phyloP scores from a whole-genome alignment of 768 basidiomycete species.

The Leccinum incarnatum region DNA sequence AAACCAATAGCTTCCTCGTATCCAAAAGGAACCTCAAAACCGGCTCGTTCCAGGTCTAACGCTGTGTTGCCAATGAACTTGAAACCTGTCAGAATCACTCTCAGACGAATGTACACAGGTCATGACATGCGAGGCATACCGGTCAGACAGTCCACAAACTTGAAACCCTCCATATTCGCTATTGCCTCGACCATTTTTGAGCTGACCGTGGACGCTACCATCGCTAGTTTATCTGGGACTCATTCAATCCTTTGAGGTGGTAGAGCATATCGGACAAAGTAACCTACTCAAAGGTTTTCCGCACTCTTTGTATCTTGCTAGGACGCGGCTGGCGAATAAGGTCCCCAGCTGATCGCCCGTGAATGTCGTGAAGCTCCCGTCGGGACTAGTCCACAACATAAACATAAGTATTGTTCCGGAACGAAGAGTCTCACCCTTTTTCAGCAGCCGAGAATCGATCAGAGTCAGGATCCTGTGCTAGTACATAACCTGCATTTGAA shows the following conservation, averaged over 20 bases:
- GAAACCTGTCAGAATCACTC: conserved; percentile 54
- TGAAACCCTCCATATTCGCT: conserved; percentile 74
- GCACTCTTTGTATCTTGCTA: conserved; percentile 44
- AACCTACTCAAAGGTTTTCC: conserved; percentile 43
- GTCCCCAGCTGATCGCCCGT: conserved; percentile 84
- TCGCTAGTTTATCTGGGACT: conserved; percentile 59
- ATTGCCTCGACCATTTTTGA: conserved; percentile 86
- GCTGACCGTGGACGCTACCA: conserved; percentile 89
- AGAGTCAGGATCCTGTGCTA: conserved; percentile 89
- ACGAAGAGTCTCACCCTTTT: conserved; percentile 43
- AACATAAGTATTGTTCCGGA: conserved; percentile 1
- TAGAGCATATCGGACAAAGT: conserved; percentile 32
- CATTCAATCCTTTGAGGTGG: conserved; percentile 36
- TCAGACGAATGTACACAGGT: not conserved
- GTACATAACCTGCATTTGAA: conserved; percentile 56
- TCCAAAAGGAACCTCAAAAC: conserved; percentile 74
- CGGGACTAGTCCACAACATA: conserved; percentile 11
- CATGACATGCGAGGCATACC: conserved; percentile 38
- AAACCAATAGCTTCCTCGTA: conserved; percentile 94
- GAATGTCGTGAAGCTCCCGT: conserved; percentile 65
- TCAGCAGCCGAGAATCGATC: conserved; percentile 82
- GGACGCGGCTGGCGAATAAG: conserved; percentile 46
- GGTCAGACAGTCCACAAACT: conserved; percentile 81
- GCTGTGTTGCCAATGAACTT: conserved; percentile 90
- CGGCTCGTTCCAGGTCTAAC: conserved; percentile 57